Percentiles rank a stretch among this genome's conserved stretches.
Conservation (phyloP, 768 basidiomycete species). For the Panaeolus papilionaceus region DNA sequence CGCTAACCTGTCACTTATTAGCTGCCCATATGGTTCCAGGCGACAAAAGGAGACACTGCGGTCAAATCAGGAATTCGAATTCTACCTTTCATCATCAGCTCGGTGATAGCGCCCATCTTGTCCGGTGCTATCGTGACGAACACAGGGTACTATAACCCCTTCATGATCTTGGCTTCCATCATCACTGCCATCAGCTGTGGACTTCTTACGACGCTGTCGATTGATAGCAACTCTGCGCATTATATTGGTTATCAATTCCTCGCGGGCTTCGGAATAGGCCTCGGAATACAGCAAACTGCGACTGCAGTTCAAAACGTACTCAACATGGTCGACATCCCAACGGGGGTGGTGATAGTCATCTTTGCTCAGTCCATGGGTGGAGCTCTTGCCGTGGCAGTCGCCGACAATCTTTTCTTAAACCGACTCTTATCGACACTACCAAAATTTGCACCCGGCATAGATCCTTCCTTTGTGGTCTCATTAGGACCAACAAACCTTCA, state of each 20-base stretch:
- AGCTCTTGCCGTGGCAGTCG: constrained; percentile 15
- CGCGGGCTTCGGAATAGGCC: constrained; percentile 15
- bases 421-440: constrained; percentile 2
- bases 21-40: constrained; percentile 20
- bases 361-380: constrained; percentile 20
- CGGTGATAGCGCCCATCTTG: constrained; percentile 16
- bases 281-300: constrained; percentile 18
- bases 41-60: constrained; percentile 16
- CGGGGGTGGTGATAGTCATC: constrained; percentile 16
- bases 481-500: constrained; percentile 16
- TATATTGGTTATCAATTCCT: constrained; percentile 19
- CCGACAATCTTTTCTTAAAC: constrained; percentile 18
- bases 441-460: constrained; percentile 12
- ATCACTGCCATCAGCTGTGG: constrained; percentile 11
- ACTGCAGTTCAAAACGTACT: constrained; percentile 18
- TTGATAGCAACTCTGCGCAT: background rate
- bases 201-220: constrained; percentile 15
- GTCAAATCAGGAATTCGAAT: constrained; percentile 17
- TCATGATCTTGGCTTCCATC: constrained; percentile 16
- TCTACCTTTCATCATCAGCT: constrained; percentile 17
- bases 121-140: constrained; percentile 16
- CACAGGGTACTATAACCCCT: constrained; percentile 19
- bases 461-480: constrained; percentile 2
- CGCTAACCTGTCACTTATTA: background rate
- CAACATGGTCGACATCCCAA: constrained; percentile 19